phyloP scores from a whole-genome alignment of 768 basidiomycete species.

The Neoboletus subvelutipes region DNA sequence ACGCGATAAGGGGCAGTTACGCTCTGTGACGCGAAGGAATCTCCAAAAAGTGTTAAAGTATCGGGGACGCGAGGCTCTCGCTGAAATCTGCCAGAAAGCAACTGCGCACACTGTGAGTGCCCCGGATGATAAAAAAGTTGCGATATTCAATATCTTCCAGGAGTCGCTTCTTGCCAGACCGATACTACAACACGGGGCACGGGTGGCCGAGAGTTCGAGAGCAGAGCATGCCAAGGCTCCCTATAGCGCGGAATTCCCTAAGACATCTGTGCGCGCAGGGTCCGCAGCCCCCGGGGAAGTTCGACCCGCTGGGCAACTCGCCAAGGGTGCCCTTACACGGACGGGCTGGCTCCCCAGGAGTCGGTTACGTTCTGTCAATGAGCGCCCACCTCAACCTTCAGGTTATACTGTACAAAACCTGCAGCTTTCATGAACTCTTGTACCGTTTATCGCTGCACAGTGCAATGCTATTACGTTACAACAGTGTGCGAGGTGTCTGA shows the following conservation, averaged over 20 bases:
- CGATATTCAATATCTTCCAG: constrained; percentile 36
- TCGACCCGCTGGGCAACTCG: constrained; percentile 52
- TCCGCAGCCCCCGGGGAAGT: constrained; percentile 58
- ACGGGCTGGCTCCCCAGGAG: constrained; percentile 25
- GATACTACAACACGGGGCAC: constrained; percentile 45
- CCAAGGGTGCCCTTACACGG: constrained; percentile 51
- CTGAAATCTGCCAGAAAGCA: constrained; percentile 55
- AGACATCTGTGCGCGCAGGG: constrained; percentile 43
- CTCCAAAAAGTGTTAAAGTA: constrained; percentile 71
- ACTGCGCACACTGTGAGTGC: constrained; percentile 63
- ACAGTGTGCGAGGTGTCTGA: not conserved
- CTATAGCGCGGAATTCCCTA: constrained; percentile 25
- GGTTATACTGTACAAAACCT: constrained; percentile 23
- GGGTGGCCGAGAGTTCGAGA: constrained; percentile 36
- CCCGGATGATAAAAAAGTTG: not conserved
- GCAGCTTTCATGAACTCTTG: constrained; percentile 17
- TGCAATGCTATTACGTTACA: constrained; percentile 11
- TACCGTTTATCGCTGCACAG: not conserved
- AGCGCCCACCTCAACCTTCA: constrained; percentile 9
- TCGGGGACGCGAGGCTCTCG: constrained; percentile 45
- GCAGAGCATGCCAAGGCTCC: constrained; percentile 27
- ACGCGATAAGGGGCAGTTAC: constrained; percentile 43
- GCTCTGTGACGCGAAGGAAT: constrained; percentile 71
- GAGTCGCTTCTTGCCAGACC: constrained; percentile 69
- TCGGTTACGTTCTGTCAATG: constrained; percentile 14